Base-by-base conservation (phyloP, 495 filamentous ascomycete genomes). In the Podospora bellae-mahoneyi region DNA sequence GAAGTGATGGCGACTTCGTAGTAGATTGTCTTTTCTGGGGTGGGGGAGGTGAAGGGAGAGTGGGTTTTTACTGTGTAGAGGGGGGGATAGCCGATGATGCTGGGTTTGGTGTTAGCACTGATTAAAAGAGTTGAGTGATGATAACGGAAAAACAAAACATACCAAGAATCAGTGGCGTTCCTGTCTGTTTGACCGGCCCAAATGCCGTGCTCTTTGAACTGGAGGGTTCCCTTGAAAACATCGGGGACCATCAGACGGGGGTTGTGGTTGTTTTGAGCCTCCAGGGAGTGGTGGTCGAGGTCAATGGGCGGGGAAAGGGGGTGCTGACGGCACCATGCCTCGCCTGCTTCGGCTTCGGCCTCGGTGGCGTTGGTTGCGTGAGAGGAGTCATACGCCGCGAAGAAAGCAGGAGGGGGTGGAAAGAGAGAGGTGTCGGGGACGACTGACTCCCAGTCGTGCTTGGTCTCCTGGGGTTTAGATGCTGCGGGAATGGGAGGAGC, bases 401-500 rank as follows among this genome's bases (percentile, higher is more conserved):
- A 84, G 68, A 93, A 78, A 58, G 84, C 79, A 2, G 94, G 93
- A 0, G 94, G 92, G 2, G 94, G 94, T 0, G 93, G 93, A 62
- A 97, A 89, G 48, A 88, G 84, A 1, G 92, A 80, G 28, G 86
- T 95, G 76, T 97, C 93, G 3, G 91, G 91, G 13, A 96, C 87
- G 5, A 87, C 83, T 28, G 86, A 83, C 72, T 90, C 83, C 93
- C 92, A 96, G 81, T 93, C 91, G 74, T 96, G 91, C 72, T 90
- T 86, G 15, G 71, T 44, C 69, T 73, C 69, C 18, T 58, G n/a
- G 67, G 72, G 60, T 30, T 71, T 48, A 57, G n/a, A 28, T 18
- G 67, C 60, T 26, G 76, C 63, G 64, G 82, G 61, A 28, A 84
- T 81, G 30, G 88, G 85, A 0, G 81, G 80, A 1, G 78, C 82